Conservation (phyloP, 2,329 filamentous ascomycete genomes). For the Paraconiothyrium sp. region DNA sequence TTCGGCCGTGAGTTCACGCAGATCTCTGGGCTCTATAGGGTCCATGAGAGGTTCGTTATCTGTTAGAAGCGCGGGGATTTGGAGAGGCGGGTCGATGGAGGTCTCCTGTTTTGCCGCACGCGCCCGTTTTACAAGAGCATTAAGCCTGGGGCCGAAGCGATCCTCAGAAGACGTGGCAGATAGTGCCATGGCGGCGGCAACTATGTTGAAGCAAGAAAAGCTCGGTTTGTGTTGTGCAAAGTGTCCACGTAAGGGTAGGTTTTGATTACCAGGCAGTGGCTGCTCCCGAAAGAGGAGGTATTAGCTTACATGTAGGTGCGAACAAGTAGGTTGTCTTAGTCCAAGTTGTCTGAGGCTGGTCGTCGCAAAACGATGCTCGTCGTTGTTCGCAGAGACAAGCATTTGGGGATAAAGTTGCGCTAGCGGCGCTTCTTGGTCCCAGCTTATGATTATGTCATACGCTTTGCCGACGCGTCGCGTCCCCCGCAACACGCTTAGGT, state of each 20-base stretch:
- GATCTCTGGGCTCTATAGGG: conserved; percentile 52
- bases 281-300: not conserved
- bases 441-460: conserved; percentile 1
- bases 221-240: not conserved
- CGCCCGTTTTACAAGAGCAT: conserved; percentile 53
- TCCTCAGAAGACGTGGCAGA: conserved; percentile 35
- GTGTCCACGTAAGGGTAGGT: not conserved
- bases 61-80: conserved; percentile 50
- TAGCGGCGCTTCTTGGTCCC: not conserved
- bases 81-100: conserved; percentile 56
- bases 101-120: conserved; percentile 50
- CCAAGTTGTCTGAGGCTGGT: not conserved
- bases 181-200: conserved; percentile 36
- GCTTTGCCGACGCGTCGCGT: conserved; percentile 11
- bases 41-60: conserved; percentile 41
- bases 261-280: not conserved
- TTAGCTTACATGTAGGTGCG: not conserved
- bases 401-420: conserved; percentile 2
- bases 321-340: not conserved
- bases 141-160: conserved; percentile 46
- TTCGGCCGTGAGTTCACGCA: conserved; percentile 75
- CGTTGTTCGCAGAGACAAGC: not conserved
- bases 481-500: conserved; percentile 1
- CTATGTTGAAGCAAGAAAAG: not conserved
- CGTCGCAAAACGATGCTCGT: not conserved